phyloP scores from a whole-genome alignment of 2,329 filamentous ascomycete species.

The Coleophoma crateriformis region DNA sequence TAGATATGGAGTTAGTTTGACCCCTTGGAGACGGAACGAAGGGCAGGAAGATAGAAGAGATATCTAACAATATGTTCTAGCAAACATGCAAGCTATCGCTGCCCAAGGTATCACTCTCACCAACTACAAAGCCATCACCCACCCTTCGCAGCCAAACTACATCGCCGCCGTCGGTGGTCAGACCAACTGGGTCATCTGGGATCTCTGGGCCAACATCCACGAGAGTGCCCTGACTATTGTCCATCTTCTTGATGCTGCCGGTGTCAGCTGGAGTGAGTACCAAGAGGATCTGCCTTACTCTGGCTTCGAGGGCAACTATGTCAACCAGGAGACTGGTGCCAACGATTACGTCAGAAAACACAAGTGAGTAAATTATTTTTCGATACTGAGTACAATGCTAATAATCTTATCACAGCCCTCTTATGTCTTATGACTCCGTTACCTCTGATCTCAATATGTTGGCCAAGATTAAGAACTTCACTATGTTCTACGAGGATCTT shows the following conservation, averaged over 20 bases:
- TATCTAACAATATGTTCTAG: not conserved
- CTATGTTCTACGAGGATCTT: slow-evolving; percentile 64
- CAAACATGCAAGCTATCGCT: slow-evolving; percentile 26
- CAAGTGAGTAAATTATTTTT: slow-evolving; percentile 39
- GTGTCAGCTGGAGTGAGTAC: slow-evolving; percentile 65
- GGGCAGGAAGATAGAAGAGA: too few species aligned
- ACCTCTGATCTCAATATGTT: slow-evolving; percentile 53
- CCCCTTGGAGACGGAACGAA: too few species aligned
- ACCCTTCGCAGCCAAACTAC: slow-evolving; percentile 75
- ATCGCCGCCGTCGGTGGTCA: slow-evolving; percentile 59
- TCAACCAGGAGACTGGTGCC: slow-evolving; percentile 57
- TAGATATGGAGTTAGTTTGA: too few species aligned
- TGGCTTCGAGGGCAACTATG: slow-evolving; percentile 62
- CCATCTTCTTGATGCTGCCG: slow-evolving; percentile 58
- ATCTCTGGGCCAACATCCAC: slow-evolving; percentile 51
- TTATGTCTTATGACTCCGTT: slow-evolving; percentile 60
- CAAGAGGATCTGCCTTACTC: slow-evolving; percentile 71
- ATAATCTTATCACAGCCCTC: slow-evolving; percentile 25
- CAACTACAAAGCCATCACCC: slow-evolving; percentile 58
- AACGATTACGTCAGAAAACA: slow-evolving; percentile 82
- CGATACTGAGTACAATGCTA: not conserved
- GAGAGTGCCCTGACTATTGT: slow-evolving; percentile 41
- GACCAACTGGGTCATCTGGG: slow-evolving; percentile 66
- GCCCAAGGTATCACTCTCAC: slow-evolving; percentile 55
- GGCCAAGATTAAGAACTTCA: slow-evolving; percentile 68